Base-by-base conservation (phyloP, 1,139 yeast species). In the Hemisphaericaspora subhashii region DNA sequence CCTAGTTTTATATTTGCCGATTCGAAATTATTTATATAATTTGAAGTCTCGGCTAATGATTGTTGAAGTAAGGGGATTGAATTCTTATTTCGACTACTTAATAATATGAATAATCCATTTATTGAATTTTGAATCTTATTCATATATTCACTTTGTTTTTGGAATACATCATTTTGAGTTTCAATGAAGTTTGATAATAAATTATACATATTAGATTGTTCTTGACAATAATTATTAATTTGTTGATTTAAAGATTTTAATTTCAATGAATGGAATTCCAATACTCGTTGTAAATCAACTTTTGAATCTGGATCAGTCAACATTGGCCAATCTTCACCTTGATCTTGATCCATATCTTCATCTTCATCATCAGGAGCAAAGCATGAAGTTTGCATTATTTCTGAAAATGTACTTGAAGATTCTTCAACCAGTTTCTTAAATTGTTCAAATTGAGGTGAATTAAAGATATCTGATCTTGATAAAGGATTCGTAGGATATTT, bases 381-480 rank as follows among this genome's bases (percentile, higher is more conserved):
- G 31, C 47, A 37, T 2, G 50, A 44, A 7, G 39, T 31, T 21
- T 39, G 41, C 5, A 47, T 28, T 12, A 44, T 26, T 9, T 13
- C 33, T 17, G 42, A 37, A 16, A 41, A 27, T 6, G 27, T 25
- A 3, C n/a, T n/a, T n/a, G 54, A 54, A 2, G 33, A 37, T 16
- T 41, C 31, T 24, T 53, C 53, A 16, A 55, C 42, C 20, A 47
- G 40, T 2, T 35, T 33, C n/a, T 55, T 53, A 45, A 48, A 65
- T 7, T 45, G 41, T 16, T 46, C 42, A 40, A 64, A 64, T 7
- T 48, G 36, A 2, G 45, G 43, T 11, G 54, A 46, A 33, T 51
- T 57, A 46, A 66, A 66, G 4, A 64, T 47, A 5, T 63, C 61
- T 40, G 64, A 66, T 24, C 46, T 45, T 16, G 56, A 53, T 11